These are phyloP conservation scores for Penicillium sp. DNA, from an alignment of 2,329 filamentous ascomycete genomes.

Conservation along the genomic window DNA sequence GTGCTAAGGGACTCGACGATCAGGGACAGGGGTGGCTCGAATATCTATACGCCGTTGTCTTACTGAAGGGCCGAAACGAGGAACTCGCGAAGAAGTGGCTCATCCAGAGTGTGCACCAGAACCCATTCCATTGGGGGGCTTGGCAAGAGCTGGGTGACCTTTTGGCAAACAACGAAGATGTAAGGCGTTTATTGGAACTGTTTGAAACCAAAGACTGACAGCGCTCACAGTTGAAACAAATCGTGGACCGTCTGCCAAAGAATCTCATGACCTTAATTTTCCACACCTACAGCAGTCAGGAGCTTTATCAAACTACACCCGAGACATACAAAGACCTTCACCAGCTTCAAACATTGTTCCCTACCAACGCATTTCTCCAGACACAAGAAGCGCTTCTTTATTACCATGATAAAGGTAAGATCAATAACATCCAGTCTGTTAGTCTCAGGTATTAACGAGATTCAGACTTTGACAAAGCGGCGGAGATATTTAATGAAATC, in stretches of 20 bases:
- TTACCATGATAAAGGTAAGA: conserved; percentile 75
- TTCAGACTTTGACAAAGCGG: conserved; percentile 63
- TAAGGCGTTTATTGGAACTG: conserved; percentile 45
- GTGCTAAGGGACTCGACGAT: conserved; percentile 58
- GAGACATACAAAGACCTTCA: conserved; percentile 72
- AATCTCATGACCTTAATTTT: conserved; percentile 95
- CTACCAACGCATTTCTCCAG: conserved; percentile 81
- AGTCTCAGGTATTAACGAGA: background rate
- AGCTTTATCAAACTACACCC: conserved; percentile 83
- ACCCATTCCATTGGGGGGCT: conserved; percentile 95
- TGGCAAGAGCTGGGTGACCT: conserved; percentile 90
- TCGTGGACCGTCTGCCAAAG: conserved; percentile 73
- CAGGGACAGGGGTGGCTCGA: conserved; percentile 90
- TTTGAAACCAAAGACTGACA: conserved; percentile 17
- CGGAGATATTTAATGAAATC: conserved; percentile 66
- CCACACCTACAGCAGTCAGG: conserved; percentile 84
- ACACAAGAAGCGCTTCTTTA: conserved; percentile 85
- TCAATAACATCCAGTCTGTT: background rate
- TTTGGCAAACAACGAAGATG: conserved; percentile 76
- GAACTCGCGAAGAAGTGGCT: conserved; percentile 80
- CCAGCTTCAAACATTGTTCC: conserved; percentile 81
- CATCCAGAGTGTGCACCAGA: conserved; percentile 82
- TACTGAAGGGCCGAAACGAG: conserved; percentile 89
- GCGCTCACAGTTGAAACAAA: conserved; percentile 63
- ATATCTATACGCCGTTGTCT: conserved; percentile 76